These are phyloP conservation scores for Arachis monticola DNA, from an alignment of 331 rosid genomes.

Conservation along the genomic window DNA sequence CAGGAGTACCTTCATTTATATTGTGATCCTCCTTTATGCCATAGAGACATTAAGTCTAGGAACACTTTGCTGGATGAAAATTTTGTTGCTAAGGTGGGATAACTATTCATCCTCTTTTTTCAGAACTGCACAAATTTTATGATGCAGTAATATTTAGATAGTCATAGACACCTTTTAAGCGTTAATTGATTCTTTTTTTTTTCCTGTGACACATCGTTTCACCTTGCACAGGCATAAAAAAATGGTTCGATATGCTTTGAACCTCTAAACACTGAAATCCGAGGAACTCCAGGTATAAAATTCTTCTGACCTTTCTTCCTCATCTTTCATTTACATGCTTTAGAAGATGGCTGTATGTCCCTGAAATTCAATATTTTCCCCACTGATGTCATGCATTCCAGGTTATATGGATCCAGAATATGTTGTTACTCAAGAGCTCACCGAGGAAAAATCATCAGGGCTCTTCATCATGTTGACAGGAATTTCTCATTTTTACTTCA, in stretches of 20 bases:
- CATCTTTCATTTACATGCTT: slow-evolving; percentile 35
- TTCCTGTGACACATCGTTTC: slow-evolving; percentile 30
- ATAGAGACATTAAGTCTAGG: slow-evolving; percentile 96
- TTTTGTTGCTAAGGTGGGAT: slow-evolving; percentile 88
- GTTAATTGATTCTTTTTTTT: slow-evolving; percentile 9
- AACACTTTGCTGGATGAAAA: slow-evolving; percentile 87
- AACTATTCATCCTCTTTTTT: slow-evolving; percentile 7
- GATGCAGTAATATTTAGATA: slow-evolving; percentile 6
- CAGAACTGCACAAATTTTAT: neutral
- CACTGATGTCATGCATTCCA: slow-evolving; percentile 49
- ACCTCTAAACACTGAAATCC: slow-evolving; percentile 78
- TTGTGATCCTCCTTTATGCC: slow-evolving; percentile 97
- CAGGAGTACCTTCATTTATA: slow-evolving; percentile 99
- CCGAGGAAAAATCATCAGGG: slow-evolving; percentile 50
- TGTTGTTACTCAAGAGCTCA: slow-evolving; percentile 90
- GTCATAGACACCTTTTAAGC: slow-evolving; percentile 26
- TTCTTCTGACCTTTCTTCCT: neutral
- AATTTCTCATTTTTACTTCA: slow-evolving; percentile 24
- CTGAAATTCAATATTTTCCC: slow-evolving; percentile 51
- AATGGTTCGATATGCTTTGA: slow-evolving; percentile 87
- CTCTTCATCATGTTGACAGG: slow-evolving; percentile 26
- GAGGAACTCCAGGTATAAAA: slow-evolving; percentile 89
- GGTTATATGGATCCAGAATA: slow-evolving; percentile 99
- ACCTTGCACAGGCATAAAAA: slow-evolving; percentile 91
- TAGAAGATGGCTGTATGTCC: slow-evolving; percentile 39